Evolutionary conservation across 805 yeast genomes (phyloP), one percentile per base, ranked within the genome.

Genomic region (Metschnikowia orientalis): DNA sequence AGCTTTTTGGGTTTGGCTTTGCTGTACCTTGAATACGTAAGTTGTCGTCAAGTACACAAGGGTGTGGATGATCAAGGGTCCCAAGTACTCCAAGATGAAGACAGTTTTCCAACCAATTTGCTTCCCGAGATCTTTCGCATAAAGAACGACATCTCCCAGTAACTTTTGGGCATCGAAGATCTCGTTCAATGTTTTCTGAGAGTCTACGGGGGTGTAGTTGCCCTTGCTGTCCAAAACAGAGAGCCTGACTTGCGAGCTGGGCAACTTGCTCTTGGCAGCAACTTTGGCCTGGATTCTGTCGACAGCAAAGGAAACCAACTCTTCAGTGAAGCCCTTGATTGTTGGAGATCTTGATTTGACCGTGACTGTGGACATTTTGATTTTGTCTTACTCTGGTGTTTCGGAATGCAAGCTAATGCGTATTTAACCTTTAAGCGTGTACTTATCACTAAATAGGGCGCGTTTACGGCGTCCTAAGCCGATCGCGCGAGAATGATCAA

Each of bases 81-180:
- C 97, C 11, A 84, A 47, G 56, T 92, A 92, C 62, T 92, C 98
- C 43, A 86, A 64, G 32, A 86, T 48, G 53, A 79, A 92, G n/a
- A 90, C 97, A 3, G 87, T 73, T 61, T 83, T 75, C 96, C 97
- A 92, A 4, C 80, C 79, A 38, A 92, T 76, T 61, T 92, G 98
- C 1, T 89, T 88, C 13, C 98, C 98, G 41, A 90, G 67, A 53
- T 90, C 98, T 57, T 90, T 89, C 35, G 83, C 83, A 43, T 63
- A 74, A 9, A 88, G 63, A 9, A 61, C 67, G 15, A 67, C 50
- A 0, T 52, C 57, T 8, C 56, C 61, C 14, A 61, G 59, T 25
- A 64, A 51, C 1, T 75, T 74, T 38, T 70, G 71, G n/a, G 59
- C 67, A 19, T 54, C 57, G 24, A 81, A 59, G 11, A 38, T 42